A percentile compares a stretch with the other conserved stretches of the same genome.
phyloP scores from a whole-genome alignment of 805 yeast species.

The Candida cerambycidarum region DNA sequence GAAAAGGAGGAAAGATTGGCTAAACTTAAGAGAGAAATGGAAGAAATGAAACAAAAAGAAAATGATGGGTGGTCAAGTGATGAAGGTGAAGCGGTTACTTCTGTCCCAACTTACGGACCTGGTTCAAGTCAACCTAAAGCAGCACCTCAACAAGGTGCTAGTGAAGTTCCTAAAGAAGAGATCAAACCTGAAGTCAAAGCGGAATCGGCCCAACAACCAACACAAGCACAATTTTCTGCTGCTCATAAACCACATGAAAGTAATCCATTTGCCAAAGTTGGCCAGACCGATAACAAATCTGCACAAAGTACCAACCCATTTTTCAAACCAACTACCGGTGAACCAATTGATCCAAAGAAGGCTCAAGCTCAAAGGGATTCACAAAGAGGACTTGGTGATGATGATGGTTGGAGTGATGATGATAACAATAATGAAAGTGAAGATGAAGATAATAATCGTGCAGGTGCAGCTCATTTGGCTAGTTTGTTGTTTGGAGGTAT shows the following conservation, averaged over 20 bases:
- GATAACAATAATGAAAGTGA: constrained; percentile 36
- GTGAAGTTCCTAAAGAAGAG: constrained; percentile 4
- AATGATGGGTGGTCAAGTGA: constrained; percentile 22
- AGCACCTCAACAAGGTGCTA: constrained; percentile 3
- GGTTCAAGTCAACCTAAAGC: constrained; percentile 2
- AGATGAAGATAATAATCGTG: constrained; percentile 48
- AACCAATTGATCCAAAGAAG: constrained; percentile 50
- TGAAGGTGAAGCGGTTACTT: constrained; percentile 13
- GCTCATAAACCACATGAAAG: constrained; percentile 30
- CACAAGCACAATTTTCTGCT: constrained; percentile 9
- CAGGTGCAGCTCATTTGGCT: constrained; percentile 58
- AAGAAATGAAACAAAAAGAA: constrained; percentile 43
- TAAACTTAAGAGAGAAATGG: constrained; percentile 58
- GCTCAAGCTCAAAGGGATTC: constrained; percentile 72
- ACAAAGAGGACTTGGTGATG: constrained; percentile 54
- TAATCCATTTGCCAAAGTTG: constrained; percentile 51
- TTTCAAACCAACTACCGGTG: constrained; percentile 46
- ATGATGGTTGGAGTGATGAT: constrained; percentile 48
- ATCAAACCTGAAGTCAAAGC: background rate
- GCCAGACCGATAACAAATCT: background rate
- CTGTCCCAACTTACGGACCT: constrained; percentile 21
- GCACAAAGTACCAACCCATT: constrained; percentile 47
- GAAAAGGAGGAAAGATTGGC: constrained; percentile 63
- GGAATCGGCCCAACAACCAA: constrained; percentile 5
- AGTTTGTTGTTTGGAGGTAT: constrained; percentile 53